Conservation (phyloP, 305 asterid genomes). For the Fraxinus sp. region DNA sequence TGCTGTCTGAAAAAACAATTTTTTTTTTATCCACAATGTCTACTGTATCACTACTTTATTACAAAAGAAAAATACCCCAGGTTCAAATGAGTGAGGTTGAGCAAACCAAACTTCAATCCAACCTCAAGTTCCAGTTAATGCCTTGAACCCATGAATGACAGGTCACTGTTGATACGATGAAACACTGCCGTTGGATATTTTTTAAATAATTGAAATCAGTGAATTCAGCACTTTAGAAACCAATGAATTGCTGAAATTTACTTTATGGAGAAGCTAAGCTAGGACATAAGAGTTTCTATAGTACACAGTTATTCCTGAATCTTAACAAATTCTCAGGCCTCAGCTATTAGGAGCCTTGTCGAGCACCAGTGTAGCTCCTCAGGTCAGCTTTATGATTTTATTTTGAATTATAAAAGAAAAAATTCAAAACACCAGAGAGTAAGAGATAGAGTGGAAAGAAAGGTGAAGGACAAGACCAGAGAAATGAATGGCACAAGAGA, state of each 20-base stretch:
- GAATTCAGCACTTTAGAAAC: background rate
- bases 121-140: background rate
- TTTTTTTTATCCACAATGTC: slow-evolving; percentile 6
- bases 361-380: background rate
- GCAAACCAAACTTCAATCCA: background rate
- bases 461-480: background rate
- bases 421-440: background rate
- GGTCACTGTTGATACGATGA: background rate
- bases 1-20: background rate
- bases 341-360: background rate
- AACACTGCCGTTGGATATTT: background rate
- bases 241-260: background rate
- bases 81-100: slow-evolving; percentile 1
- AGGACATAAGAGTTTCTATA: background rate
- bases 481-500: background rate
- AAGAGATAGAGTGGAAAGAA: background rate
- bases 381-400: background rate
- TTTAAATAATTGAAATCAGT: background rate
- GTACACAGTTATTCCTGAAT: background rate
- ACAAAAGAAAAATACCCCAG: slow-evolving; percentile 6
- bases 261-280: background rate
- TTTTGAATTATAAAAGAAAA: background rate
- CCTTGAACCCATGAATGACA: background rate
- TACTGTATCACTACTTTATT: slow-evolving; percentile 1
- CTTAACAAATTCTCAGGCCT: background rate